Evolutionary conservation across 2,329 filamentous ascomycete genomes (phyloP).

Genomic region (Teratosphaeria destructans): DNA sequence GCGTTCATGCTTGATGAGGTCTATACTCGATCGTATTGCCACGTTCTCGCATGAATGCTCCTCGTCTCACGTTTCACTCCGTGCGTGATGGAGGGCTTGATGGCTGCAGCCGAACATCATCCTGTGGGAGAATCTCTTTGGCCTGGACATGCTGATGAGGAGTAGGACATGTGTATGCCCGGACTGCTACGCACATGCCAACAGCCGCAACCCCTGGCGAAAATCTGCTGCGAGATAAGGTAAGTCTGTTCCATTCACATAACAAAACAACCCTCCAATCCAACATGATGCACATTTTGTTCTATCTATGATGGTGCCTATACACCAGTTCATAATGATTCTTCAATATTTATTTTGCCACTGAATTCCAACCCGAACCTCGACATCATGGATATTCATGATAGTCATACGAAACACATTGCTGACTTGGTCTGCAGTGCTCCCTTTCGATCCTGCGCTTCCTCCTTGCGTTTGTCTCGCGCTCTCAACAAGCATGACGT

Average conservation of each 20-base stretch:
- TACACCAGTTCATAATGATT: neutral
- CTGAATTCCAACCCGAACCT: neutral
- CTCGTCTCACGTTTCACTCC: neutral
- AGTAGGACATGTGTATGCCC: neutral
- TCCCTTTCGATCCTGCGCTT: neutral
- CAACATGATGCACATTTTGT: neutral
- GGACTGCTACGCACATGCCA: neutral
- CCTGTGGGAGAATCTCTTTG: neutral
- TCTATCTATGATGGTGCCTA: neutral
- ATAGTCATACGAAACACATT: neutral
- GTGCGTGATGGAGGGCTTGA: neutral
- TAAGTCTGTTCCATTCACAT: neutral
- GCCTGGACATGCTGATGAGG: neutral
- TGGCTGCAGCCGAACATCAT: neutral
- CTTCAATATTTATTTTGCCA: neutral
- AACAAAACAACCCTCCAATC: neutral
- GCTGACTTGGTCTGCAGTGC: neutral
- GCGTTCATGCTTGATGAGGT: constrained; percentile 10
- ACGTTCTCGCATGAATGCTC: neutral
- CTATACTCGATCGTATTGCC: neutral
- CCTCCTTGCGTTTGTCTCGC: too few relatives aligned
- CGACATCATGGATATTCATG: neutral
- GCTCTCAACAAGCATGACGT: too few relatives aligned
- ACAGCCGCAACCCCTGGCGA: neutral
- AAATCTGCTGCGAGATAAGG: neutral